A percentile compares a stretch with the other conserved stretches of the same genome.
Conservation (phyloP, 768 basidiomycete species). For the Zangia roseola region DNA sequence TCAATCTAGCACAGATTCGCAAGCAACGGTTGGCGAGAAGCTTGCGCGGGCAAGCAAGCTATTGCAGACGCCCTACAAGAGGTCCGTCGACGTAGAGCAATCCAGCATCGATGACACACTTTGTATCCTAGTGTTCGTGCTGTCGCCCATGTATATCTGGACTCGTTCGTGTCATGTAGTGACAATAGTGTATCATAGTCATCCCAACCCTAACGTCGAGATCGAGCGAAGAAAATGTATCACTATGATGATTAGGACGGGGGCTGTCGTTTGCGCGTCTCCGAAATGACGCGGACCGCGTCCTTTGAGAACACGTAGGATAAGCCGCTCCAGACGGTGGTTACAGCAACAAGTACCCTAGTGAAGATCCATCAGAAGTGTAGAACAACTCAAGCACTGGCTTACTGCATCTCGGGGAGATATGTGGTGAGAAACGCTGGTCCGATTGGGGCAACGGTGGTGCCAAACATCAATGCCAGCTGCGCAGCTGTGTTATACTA, state of each 20-base stretch:
- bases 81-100: constrained; percentile 53
- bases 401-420: constrained; percentile 75
- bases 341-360: constrained; percentile 85
- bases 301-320: constrained; percentile 78
- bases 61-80: constrained; percentile 69
- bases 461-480: constrained; percentile 85
- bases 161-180: constrained; percentile 14
- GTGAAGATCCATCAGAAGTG: constrained; percentile 1
- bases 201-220: constrained; percentile 1
- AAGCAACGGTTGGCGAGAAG: constrained; percentile 62
- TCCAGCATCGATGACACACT: constrained; percentile 9
- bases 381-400: constrained; percentile 10
- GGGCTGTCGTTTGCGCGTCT: constrained; percentile 33
- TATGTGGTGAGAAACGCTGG: constrained; percentile 53
- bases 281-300: constrained; percentile 61
- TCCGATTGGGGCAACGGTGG: constrained; percentile 81
- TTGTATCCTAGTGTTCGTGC: background rate
- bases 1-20: constrained; percentile 45
- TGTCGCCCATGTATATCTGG: background rate
- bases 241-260: constrained; percentile 17
- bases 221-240: background rate
- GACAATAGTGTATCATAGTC: constrained; percentile 17
- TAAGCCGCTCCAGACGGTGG: constrained; percentile 90
- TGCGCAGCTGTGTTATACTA: constrained; percentile 93
- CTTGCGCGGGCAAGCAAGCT: constrained; percentile 57